These are phyloP conservation scores for Harringtonia lauricola DNA, from an alignment of 2,329 filamentous ascomycete genomes.

Conservation along the genomic window DNA sequence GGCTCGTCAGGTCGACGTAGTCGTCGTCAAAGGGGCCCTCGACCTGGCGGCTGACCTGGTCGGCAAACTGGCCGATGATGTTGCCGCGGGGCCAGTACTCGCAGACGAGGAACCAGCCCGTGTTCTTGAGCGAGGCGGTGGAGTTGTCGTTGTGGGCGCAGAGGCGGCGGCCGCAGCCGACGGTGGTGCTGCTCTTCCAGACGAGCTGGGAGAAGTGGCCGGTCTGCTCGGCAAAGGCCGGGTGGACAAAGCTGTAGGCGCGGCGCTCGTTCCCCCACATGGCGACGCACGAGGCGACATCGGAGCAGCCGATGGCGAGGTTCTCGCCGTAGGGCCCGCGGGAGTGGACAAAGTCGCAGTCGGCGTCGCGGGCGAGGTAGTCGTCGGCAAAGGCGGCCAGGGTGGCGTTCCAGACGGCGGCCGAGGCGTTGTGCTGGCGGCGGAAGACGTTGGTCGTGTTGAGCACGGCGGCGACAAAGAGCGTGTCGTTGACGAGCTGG, in stretches of 20 bases:
- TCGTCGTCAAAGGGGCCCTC: conserved; percentile 10
- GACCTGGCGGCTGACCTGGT: conserved; percentile 29
- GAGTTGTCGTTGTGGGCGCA: conserved; percentile 20
- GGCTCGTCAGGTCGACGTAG: background rate
- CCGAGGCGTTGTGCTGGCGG: conserved; percentile 45
- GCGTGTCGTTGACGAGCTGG: conserved; percentile 20
- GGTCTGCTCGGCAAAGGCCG: conserved; percentile 46
- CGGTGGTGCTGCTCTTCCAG: conserved; percentile 50
- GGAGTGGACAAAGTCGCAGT: conserved; percentile 42
- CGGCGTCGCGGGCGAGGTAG: conserved; percentile 30
- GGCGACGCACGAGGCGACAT: conserved; percentile 43
- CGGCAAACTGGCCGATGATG: conserved; percentile 38
- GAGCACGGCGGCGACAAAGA: conserved; percentile 45
- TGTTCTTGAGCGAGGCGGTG: too few relatives aligned
- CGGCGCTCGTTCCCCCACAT: conserved; percentile 53
- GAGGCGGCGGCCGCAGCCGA: conserved; percentile 40
- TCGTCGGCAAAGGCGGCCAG: conserved; percentile 41
- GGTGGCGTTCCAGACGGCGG: conserved; percentile 54
- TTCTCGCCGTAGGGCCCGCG: conserved; percentile 64
- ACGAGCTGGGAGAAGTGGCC: conserved; percentile 67
- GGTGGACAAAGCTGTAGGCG: conserved; percentile 46
- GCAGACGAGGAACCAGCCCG: conserved; percentile 57
- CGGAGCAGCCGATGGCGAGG: conserved; percentile 55
- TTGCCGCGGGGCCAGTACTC: conserved; percentile 62
- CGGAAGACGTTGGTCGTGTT: conserved; percentile 58